Conservation (phyloP, 805 yeast species). For the Saturnispora quitensis region DNA sequence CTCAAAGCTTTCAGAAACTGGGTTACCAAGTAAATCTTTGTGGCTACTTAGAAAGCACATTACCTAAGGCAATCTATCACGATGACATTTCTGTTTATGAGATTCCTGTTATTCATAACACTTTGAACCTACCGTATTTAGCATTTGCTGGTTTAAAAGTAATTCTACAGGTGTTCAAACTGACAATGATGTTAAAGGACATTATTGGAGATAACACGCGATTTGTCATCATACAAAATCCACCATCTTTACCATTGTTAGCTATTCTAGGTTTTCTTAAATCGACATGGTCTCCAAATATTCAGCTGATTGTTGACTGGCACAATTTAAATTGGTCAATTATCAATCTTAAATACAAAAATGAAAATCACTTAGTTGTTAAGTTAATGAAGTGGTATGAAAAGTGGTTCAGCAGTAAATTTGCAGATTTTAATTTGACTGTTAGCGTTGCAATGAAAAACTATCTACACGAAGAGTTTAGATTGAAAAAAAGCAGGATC, state of each 20-base stretch:
- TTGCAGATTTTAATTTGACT: conserved; percentile 65
- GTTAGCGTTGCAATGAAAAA: conserved; percentile 70
- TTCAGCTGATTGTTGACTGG: conserved; percentile 83
- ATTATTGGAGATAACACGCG: conserved; percentile 52
- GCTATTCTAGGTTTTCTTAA: conserved; percentile 51
- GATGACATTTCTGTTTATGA: conserved; percentile 39
- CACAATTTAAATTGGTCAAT: conserved; percentile 89
- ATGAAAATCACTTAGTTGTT: conserved; percentile 53
- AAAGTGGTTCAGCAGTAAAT: conserved; percentile 42
- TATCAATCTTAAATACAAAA: conserved; percentile 52
- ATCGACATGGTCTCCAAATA: conserved; percentile 33
- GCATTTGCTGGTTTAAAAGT: conserved; percentile 55
- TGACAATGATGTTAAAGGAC: conserved; percentile 40
- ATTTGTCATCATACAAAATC: conserved; percentile 75
- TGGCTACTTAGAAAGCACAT: conserved; percentile 62
- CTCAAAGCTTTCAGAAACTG: conserved; percentile 55
- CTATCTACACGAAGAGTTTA: conserved; percentile 49
- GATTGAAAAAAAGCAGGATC: conserved; percentile 38
- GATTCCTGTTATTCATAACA: conserved; percentile 34
- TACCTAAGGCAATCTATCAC: conserved; percentile 43
- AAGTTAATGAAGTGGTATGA: conserved; percentile 56
- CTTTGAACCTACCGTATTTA: conserved; percentile 38
- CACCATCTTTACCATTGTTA: conserved; percentile 83
- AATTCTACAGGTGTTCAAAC: conserved; percentile 39
- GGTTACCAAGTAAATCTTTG: conserved; percentile 76